These are phyloP conservation scores for Didymella keratinophila DNA, from an alignment of 2,329 filamentous ascomycete genomes.

Conservation along the genomic window DNA sequence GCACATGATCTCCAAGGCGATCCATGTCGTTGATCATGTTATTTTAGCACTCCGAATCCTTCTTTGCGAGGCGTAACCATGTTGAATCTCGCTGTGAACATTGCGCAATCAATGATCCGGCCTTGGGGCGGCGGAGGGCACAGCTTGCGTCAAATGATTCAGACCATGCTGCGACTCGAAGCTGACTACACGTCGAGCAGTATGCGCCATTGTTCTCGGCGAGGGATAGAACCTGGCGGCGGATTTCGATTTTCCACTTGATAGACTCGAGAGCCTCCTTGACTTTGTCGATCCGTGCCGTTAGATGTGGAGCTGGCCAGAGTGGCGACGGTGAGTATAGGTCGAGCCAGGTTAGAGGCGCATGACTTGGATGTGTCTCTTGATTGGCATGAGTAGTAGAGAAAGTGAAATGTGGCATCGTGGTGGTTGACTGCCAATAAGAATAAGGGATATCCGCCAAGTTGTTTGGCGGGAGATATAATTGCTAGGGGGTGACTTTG, in stretches of 20 bases:
- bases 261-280: neutral
- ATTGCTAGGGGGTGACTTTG: neutral
- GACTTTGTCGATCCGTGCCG: slow-evolving; percentile 1
- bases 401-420: neutral
- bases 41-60: neutral
- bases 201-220: neutral
- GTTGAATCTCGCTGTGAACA: neutral
- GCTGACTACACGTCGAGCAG: neutral
- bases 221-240: neutral
- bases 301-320: neutral
- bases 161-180: neutral
- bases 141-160: neutral
- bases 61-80: neutral
- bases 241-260: neutral
- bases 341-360: neutral
- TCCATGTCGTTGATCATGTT: neutral
- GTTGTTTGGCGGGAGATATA: neutral
- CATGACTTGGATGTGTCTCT: neutral
- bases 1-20: neutral
- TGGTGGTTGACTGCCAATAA: neutral
- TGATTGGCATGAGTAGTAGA: neutral
- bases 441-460: neutral
- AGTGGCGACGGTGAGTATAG: neutral
- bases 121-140: neutral
- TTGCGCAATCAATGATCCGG: too few relatives aligned